Conservation (phyloP, 495 filamentous ascomycete genomes). For the Aspergillus coremiiformis region DNA sequence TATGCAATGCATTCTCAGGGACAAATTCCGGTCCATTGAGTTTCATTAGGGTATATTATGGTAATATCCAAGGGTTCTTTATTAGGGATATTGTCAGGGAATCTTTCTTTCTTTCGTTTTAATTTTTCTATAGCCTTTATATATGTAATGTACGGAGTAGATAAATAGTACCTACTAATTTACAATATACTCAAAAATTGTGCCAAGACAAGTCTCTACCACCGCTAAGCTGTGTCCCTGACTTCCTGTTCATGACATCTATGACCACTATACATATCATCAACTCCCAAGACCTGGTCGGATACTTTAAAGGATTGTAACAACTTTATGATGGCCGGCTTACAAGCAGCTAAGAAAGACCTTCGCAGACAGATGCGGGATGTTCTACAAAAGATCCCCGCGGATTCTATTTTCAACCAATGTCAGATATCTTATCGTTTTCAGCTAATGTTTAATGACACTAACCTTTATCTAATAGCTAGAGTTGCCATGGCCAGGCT, state of each 20-base stretch:
- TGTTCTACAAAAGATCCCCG: constrained; percentile 48
- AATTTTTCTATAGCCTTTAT: too few species aligned
- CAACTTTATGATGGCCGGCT: constrained; percentile 37
- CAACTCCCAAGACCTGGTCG: not conserved
- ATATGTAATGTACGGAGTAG: too few species aligned
- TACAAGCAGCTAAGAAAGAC: constrained; percentile 64
- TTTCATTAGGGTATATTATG: too few species aligned
- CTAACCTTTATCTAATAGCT: constrained; percentile 41
- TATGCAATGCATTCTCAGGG: too few species aligned
- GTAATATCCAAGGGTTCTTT: too few species aligned
- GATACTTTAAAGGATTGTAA: not conserved
- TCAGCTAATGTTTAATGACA: not conserved
- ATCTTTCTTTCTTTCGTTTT: too few species aligned
- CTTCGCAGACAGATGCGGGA: constrained; percentile 62
- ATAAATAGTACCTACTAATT: too few species aligned
- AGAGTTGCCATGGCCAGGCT: constrained; percentile 49
- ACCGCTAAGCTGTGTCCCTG: not conserved
- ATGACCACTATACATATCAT: not conserved
- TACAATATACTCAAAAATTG: too few species aligned
- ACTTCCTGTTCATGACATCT: not conserved
- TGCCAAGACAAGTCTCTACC: too few species aligned
- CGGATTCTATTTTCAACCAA: constrained; percentile 53
- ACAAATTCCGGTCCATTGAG: too few species aligned
- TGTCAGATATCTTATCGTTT: constrained; percentile 42
- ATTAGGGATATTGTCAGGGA: too few species aligned